Evolutionary conservation across 2,329 filamentous ascomycete species (phyloP), one percentile per base, ranked within the genome.

Genomic region (Colletotrichum tabaci): DNA sequence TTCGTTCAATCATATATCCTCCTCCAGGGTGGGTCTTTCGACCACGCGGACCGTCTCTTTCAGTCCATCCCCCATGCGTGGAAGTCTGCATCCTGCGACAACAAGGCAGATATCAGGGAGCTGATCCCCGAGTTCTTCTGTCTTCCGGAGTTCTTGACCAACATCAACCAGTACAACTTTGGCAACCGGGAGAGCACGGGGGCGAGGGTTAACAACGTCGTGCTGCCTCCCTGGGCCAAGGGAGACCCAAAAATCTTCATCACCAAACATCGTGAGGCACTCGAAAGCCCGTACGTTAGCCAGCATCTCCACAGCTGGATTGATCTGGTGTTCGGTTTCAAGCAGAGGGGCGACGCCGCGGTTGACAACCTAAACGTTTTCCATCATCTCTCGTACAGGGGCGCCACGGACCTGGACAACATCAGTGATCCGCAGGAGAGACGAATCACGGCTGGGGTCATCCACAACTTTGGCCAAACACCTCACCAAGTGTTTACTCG

Each of bases 401-500:
- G 96, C 8, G 95, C 96, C 3, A 97, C 94, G 74, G 94, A 99
- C 79, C 85, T 99, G 5, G 96, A 99, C 80, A 92, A 91, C 63
- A 98, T 99, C 72, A 90, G 92, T 9, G 96, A 98, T 78, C 93
- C 94, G 0, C 90, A 96, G 67, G 95, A 98, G 81, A 89, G 95
- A 53, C 87, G 95, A 8, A 94, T 96, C 6, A 96, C 95, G 0
- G 98, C 98, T 65, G 94, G 94, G 44, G 97, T 98, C 75, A 98
- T 99, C 76, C 96, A 99, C 82, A 98, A 98, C 77, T 99, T 99
- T 81, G 96, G 96, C 0, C 96, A 99, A 80, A 99, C 97, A 1
- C 96, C 97, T 2, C 93, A 97, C 76, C 97, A 99, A 80, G 93
- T 98, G 18, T 99, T 98, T 80, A 89, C 90, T 55, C 92, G 92